Base-by-base conservation (phyloP, 1,139 yeast genomes). In the Taphrina sp. region DNA sequence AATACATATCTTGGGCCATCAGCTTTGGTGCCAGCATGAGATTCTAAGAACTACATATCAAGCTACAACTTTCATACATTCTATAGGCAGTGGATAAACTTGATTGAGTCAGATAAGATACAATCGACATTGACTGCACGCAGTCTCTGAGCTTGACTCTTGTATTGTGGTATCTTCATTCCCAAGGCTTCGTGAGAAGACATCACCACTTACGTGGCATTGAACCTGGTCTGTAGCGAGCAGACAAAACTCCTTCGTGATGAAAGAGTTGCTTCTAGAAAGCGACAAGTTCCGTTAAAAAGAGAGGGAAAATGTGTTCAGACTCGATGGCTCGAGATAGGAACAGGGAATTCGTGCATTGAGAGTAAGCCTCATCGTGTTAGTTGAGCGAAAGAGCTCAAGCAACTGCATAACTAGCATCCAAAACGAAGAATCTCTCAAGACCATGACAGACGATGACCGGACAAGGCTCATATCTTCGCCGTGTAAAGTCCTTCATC, bases 291-390 rank as follows among this genome's bases (percentile, higher is more conserved):
- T 31, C 47, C 35, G 28, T 26, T 26, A 26, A 26, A 14, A 2
- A 4, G 37, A 14, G 7, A 5, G 10, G 22, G 14, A 19, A 37
- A 37, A 16, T 19, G n/a, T 12, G 7, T 29, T 24, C 14, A 43
- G n/a, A 22, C 14, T 16, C 20, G 37, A 3, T 19, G 7, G 10
- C 5, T 7, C 36, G n/a, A 7, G 7, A 7, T 7, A 12, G 12
- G 12, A 7, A 26, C 31, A 26, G 3, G 20, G 3, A 20, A 31
- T 23, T 31, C 47, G 47, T 31, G 47, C 47, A 43, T 43, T 38
- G 47, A 43, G 47, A 43, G 47, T 43, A 43, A 43, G 47, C 47
- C 47, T 43, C 47, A 43, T 43, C 47, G 47, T 31, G 47, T 43
- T 43, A 20, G 28, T 5, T 20, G 17, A 10, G 22, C 14, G 29